A percentile compares a stretch with the other conserved stretches of the same genome.
Evolutionary conservation across 805 yeast species (phyloP).

Genomic region (Ogataea trehaloabstinens): DNA sequence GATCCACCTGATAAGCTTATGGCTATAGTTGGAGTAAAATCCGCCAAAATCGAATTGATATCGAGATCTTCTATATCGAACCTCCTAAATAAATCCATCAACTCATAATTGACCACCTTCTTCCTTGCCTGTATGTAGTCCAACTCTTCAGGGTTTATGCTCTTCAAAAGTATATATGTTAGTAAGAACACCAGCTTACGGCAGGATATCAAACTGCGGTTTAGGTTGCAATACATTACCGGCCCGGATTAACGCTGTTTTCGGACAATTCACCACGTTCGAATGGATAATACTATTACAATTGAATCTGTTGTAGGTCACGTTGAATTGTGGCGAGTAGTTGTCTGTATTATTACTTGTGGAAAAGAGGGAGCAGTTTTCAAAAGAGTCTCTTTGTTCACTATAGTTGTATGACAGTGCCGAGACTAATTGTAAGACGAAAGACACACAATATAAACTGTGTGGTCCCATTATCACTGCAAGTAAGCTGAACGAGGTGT

Average conservation of each 20-base stretch:
- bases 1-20: constrained; percentile 52
- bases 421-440: too few species aligned
- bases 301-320: too few species aligned
- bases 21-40: constrained; percentile 29
- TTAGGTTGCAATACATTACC: constrained; percentile 6
- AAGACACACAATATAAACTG: too few species aligned
- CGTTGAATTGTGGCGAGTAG: too few species aligned
- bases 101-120: constrained; percentile 1
- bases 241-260: constrained; percentile 8
- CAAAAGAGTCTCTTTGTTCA: too few species aligned
- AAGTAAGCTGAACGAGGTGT: too few species aligned
- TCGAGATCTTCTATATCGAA: constrained; percentile 11
- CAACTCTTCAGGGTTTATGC: constrained; percentile 12
- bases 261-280: constrained; percentile 15
- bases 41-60: constrained; percentile 3
- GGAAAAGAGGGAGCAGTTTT: background rate
- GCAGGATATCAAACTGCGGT: background rate
- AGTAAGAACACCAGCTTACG: background rate
- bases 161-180: constrained; percentile 2
- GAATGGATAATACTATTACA: too few species aligned
- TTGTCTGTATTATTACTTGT: background rate
- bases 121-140: constrained; percentile 7
- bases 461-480: too few species aligned
- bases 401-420: too few species aligned
- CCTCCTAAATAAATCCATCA: constrained; percentile 11